Evolutionary conservation across 164 flowering plant genomes (phyloP).

Genomic region (Brasenia schreberi): DNA sequence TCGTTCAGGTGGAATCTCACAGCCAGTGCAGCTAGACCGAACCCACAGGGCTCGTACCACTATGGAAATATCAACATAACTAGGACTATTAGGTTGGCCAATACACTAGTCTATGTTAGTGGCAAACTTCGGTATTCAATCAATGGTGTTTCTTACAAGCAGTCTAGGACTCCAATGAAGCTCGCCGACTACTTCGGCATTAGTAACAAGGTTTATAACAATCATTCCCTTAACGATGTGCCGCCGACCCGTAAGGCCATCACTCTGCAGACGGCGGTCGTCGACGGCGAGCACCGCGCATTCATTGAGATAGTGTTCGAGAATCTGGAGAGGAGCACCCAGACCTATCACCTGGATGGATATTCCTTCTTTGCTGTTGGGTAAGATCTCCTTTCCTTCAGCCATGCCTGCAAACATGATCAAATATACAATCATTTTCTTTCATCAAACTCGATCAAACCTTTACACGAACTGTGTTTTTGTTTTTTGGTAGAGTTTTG

Average conservation of each 20-base stretch:
- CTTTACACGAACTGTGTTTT: neutral
- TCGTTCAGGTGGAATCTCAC: conserved; percentile 33
- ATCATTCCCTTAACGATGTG: conserved; percentile 19
- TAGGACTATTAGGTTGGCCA: conserved; percentile 29
- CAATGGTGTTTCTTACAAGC: conserved; percentile 21
- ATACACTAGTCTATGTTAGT: conserved; percentile 14
- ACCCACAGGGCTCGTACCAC: conserved; percentile 41
- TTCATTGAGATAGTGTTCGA: conserved; percentile 42
- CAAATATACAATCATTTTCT: neutral
- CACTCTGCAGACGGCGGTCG: conserved; percentile 14
- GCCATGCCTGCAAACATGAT: neutral
- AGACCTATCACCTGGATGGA: conserved; percentile 36
- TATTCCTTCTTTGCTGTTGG: conserved; percentile 43
- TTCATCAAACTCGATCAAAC: neutral
- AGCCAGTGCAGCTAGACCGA: conserved; percentile 35
- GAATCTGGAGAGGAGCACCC: conserved; percentile 34
- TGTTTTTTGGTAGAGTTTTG: neutral
- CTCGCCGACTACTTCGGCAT: conserved; percentile 28
- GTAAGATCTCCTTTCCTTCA: conserved; percentile 12
- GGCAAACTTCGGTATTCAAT: conserved; percentile 32
- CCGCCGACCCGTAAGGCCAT: conserved; percentile 10
- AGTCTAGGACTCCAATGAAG: conserved; percentile 22
- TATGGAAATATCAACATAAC: conserved; percentile 31
- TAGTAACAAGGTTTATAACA: conserved; percentile 20
- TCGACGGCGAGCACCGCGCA: conserved; percentile 25